Evolutionary conservation across 176 grass and related monocot genomes (phyloP).

Genomic region (Carex kokanica): DNA sequence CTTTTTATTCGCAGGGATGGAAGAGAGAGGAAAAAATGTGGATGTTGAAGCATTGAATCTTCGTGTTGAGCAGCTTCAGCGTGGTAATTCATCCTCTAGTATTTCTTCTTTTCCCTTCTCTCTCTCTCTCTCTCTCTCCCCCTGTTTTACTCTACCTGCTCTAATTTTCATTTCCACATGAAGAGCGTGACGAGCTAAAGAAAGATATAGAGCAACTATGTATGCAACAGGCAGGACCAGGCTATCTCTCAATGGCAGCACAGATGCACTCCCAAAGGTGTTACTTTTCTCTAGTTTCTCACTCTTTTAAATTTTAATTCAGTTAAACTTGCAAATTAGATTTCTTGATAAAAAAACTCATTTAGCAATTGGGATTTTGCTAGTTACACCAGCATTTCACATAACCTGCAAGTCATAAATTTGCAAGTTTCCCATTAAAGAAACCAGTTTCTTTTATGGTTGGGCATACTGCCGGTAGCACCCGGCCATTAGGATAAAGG

Average conservation of each 20-base stretch:
- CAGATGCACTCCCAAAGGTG: conserved; percentile 95
- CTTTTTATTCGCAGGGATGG: conserved; percentile 41
- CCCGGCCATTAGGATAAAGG: not conserved
- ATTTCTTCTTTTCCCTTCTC: conserved; percentile 4
- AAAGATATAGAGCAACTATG: conserved; percentile 97
- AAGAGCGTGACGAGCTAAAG: conserved; percentile 84
- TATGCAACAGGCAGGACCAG: conserved; percentile 84
- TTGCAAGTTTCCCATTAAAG: not conserved
- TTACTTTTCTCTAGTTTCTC: conserved; percentile 27
- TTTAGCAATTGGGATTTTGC: not conserved
- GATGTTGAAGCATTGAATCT: conserved; percentile 40
- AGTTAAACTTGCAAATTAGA: not conserved
- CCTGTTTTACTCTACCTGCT: conserved; percentile 1
- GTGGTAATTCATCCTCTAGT: conserved; percentile 36
- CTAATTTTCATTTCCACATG: conserved; percentile 1
- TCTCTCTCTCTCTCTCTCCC: not conserved
- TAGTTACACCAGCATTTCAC: not conserved
- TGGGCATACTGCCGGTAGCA: not conserved
- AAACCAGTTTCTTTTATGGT: not conserved
- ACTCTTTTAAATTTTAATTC: not conserved
- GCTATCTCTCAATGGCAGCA: conserved; percentile 79
- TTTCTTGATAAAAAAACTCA: not conserved
- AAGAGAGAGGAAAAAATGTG: conserved; percentile 37
- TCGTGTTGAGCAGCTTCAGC: conserved; percentile 68
- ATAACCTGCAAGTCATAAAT: not conserved